phyloP scores from a whole-genome alignment of 23 red algal species.

The Gracilaria caudata region DNA sequence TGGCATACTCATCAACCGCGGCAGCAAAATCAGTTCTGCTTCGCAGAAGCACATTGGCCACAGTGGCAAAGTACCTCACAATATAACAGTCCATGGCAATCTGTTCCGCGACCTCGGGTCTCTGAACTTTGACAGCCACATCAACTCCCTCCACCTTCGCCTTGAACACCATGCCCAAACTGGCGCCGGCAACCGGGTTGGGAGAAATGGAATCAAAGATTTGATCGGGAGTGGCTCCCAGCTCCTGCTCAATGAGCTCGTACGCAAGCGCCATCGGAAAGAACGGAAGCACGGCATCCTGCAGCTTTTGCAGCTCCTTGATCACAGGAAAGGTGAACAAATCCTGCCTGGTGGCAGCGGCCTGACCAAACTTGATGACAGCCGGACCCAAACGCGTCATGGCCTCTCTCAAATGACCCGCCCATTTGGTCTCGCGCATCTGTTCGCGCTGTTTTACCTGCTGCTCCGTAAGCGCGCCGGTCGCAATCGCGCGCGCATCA shows the following conservation, averaged over 20 bases:
- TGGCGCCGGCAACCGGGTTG: conserved; percentile 78
- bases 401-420: conserved; percentile 58
- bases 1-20: conserved; percentile 91
- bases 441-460: not conserved
- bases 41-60: conserved; percentile 32
- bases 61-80: conserved; percentile 65
- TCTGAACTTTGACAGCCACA: conserved; percentile 93
- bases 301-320: conserved; percentile 84
- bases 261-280: conserved; percentile 79
- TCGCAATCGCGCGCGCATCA: not conserved
- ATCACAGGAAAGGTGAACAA: conserved; percentile 65
- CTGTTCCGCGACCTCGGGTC: conserved; percentile 83
- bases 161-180: conserved; percentile 83
- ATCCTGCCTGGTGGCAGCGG: conserved; percentile 81
- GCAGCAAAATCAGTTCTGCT: conserved; percentile 64
- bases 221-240: conserved; percentile 65
- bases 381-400: conserved; percentile 87
- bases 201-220: conserved; percentile 79
- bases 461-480: not conserved
- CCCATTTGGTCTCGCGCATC: conserved; percentile 27
- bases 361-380: conserved; percentile 94
- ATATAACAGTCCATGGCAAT: conserved; percentile 91
- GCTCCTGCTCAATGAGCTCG: conserved; percentile 71
- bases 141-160: conserved; percentile 41
- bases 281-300: conserved; percentile 66